Evolutionary conservation across 1,284 basidiomycete genomes (phyloP).

Genomic region (Termitomyces sp.): DNA sequence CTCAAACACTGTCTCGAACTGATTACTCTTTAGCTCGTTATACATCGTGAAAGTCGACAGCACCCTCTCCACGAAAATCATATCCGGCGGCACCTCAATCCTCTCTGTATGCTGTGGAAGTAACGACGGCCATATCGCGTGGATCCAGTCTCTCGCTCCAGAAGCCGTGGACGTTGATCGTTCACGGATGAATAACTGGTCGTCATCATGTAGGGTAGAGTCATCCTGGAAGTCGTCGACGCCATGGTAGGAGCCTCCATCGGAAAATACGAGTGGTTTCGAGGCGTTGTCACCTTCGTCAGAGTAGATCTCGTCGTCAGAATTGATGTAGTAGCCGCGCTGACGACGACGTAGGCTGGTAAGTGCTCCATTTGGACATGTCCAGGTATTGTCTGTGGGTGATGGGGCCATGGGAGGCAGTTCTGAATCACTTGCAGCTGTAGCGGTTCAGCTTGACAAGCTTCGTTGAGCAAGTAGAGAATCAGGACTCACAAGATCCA

Average conservation of each 20-base stretch:
- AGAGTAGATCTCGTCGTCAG: slow-evolving; percentile 27
- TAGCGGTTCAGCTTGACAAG: not conserved
- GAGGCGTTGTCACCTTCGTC: slow-evolving; percentile 13
- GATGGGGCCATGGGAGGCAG: slow-evolving; percentile 8
- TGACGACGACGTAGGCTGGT: not conserved
- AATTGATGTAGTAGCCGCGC: slow-evolving; percentile 23
- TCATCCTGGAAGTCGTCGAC: slow-evolving; percentile 11
- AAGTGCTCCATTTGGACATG: not conserved
- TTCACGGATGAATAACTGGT: not conserved
- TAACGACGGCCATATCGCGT: slow-evolving; percentile 19
- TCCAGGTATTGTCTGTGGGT: slow-evolving; percentile 3
- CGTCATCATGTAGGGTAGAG: slow-evolving; percentile 1
- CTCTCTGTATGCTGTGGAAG: slow-evolving; percentile 40
- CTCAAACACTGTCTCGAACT: slow-evolving; percentile 44
- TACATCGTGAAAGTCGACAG: slow-evolving; percentile 53
- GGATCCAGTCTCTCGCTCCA: slow-evolving; percentile 1
- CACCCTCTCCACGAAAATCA: slow-evolving; percentile 34
- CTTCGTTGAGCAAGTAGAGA: too few relatives aligned
- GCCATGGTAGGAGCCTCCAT: slow-evolving; percentile 13
- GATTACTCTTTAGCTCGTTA: slow-evolving; percentile 41
- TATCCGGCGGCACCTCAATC: slow-evolving; percentile 26
- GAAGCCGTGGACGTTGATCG: not conserved
- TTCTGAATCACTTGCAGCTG: slow-evolving; percentile 5
- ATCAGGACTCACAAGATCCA: slow-evolving; percentile 5
- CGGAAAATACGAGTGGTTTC: slow-evolving; percentile 14